Evolutionary conservation across 108 stramenopile genomes (phyloP).

Genomic region (Fragilaria crotonensis): DNA sequence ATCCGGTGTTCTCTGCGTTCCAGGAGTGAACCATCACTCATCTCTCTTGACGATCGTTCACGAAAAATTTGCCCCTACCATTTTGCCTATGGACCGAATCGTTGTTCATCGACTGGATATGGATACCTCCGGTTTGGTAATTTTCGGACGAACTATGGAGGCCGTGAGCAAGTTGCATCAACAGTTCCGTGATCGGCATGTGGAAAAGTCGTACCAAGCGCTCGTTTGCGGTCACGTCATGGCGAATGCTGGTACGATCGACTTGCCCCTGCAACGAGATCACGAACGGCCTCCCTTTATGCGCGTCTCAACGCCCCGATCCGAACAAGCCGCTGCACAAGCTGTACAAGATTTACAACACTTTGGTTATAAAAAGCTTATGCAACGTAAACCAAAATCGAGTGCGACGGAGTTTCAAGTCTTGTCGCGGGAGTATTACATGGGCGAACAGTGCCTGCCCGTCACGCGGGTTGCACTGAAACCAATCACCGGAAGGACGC

Average conservation of each 20-base stretch:
- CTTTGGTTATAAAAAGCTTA: conserved; percentile 58
- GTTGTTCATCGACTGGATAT: conserved; percentile 81
- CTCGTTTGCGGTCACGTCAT: conserved; percentile 62
- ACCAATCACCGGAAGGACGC: conserved; percentile 56
- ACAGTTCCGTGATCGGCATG: conserved; percentile 56
- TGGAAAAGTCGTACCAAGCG: conserved; percentile 57
- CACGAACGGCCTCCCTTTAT: conserved; percentile 74
- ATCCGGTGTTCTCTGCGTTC: conserved; percentile 67
- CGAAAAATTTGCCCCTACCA: conserved; percentile 23
- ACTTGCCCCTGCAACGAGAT: conserved; percentile 76
- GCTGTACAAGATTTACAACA: conserved; percentile 50
- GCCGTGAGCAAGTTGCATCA: conserved; percentile 46
- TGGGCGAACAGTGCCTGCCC: conserved; percentile 15
- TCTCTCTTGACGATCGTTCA: conserved; percentile 46
- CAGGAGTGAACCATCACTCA: conserved; percentile 53
- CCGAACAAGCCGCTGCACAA: conserved; percentile 41
- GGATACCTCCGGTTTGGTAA: conserved; percentile 76
- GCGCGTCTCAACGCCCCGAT: conserved; percentile 61
- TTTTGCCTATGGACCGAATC: conserved; percentile 31
- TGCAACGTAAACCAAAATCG: conserved; percentile 62
- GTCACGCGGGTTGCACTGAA: conserved; percentile 55
- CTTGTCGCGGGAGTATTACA: conserved; percentile 33
- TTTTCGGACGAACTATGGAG: conserved; percentile 42
- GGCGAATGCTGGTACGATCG: conserved; percentile 30
- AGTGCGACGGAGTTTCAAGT: conserved; percentile 59